Base-by-base conservation (phyloP, 352 stramenopile species). In the Globisporangium camurandrum region DNA sequence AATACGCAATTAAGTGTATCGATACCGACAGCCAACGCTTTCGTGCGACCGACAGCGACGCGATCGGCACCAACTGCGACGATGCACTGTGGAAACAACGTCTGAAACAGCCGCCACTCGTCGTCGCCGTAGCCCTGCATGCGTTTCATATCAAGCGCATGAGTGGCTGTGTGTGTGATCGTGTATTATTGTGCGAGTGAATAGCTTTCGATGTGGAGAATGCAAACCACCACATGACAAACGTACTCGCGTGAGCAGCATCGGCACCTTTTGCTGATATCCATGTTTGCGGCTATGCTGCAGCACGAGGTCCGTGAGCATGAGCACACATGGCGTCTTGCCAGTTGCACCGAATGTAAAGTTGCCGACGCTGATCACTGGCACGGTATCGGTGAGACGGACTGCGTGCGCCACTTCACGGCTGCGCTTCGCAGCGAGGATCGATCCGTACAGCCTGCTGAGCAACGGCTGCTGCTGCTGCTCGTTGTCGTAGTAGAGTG, bases 321-420 rank as follows among this genome's bases (percentile, higher is more conserved):
- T 70, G 41, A 76, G 47, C 23, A 76, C 76, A 8, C 70, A 79
- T 20, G 76, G 76, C 36, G 76, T 88, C 61, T 88, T 88, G 46
- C 76, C 76, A 4, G 76, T 88, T n/a, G 69, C 76, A 2, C 76
- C 76, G 36, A 85, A 86, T 2, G 76, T 88, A 48, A 81, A 41
- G 61, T 88, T 88, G 26, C 76, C 76, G 23, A 86, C 68, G 38
- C 72, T 84, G n/a, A 88, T 56, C 16, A 84, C 68, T 7, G 65
- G 71, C 37, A 88, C 39, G 7, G 40, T 24, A 0, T 27, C 2
- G 42, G 50, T 49, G 33, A 85, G 61, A 20, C 61, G 68, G 26
- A 62, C 34, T 1, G 57, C 27, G 0, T 26, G 16, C 30, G 59
- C 37, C 38, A 56, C 17, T 22, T 75, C 70, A 19, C 54, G 53